Evolutionary conservation across 2,329 filamentous ascomycete genomes (phyloP).

Genomic region (Cercospora berteroae): DNA sequence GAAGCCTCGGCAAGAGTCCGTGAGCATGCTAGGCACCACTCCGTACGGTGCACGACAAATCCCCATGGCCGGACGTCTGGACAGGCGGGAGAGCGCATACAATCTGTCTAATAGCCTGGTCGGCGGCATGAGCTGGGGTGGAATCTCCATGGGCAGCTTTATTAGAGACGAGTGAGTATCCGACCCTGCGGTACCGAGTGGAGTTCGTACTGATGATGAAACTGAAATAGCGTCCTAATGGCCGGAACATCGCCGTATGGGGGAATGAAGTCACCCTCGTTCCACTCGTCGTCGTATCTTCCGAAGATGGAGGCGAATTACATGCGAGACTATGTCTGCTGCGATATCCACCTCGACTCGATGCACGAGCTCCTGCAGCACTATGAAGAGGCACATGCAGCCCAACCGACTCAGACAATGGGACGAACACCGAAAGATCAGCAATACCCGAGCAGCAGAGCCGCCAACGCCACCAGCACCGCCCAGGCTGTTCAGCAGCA

Average conservation of each 20-base stretch:
- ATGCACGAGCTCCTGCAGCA: conserved; percentile 94
- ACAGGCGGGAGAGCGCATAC: conserved; percentile 54
- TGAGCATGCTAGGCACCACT: conserved; percentile 49
- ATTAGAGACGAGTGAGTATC: conserved; percentile 92
- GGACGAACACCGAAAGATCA: conserved; percentile 41
- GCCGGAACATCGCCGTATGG: conserved; percentile 90
- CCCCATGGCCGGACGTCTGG: conserved; percentile 54
- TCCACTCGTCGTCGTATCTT: conserved; percentile 54
- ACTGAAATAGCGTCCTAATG: conserved; percentile 75
- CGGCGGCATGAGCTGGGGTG: conserved; percentile 94
- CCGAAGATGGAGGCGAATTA: conserved; percentile 74
- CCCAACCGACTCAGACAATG: conserved; percentile 46
- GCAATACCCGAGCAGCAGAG: conserved; percentile 37
- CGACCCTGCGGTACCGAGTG: neutral
- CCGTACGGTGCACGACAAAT: conserved; percentile 62
- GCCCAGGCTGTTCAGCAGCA: conserved; percentile 39
- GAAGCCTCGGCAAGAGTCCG: conserved; percentile 54
- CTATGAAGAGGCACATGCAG: conserved; percentile 91
- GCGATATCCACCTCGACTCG: conserved; percentile 81
- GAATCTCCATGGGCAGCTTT: conserved; percentile 92
- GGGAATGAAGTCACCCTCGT: conserved; percentile 76
- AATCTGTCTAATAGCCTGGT: conserved; percentile 56
- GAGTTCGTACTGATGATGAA: conserved; percentile 15
- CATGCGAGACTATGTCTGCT: conserved; percentile 96
- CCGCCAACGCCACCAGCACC: conserved; percentile 37